Percentiles rank a stretch among this genome's conserved stretches.
Conservation (phyloP, 129 eudicot species). For the Deinandra increscens region DNA sequence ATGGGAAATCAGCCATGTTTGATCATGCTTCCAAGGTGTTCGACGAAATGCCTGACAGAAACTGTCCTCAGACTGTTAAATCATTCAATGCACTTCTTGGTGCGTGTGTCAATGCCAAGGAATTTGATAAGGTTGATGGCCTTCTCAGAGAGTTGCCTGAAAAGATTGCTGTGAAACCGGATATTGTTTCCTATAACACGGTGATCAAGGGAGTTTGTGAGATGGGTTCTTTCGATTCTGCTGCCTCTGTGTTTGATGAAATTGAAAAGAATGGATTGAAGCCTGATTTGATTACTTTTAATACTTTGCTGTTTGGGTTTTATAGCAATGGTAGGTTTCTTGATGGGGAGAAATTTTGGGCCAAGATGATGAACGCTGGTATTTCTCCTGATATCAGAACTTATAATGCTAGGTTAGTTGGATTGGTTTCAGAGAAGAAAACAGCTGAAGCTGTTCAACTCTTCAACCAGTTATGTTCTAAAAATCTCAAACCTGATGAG, state of each 20-base stretch:
- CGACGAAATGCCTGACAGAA: slow-evolving; percentile 61
- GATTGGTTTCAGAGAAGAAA: slow-evolving; percentile 35
- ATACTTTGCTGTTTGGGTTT: slow-evolving; percentile 43
- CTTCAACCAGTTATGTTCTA: slow-evolving; percentile 30
- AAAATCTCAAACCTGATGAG: slow-evolving; percentile 40
- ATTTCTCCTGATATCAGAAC: slow-evolving; percentile 43
- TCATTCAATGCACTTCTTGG: slow-evolving; percentile 61
- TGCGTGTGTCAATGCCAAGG: slow-evolving; percentile 46
- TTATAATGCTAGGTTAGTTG: slow-evolving; percentile 47
- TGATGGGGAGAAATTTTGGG: slow-evolving; percentile 60
- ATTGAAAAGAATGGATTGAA: slow-evolving; percentile 43
- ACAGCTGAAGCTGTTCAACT: slow-evolving; percentile 41
- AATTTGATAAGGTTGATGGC: slow-evolving; percentile 34
- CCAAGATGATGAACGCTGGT: slow-evolving; percentile 27
- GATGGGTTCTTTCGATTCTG: slow-evolving; percentile 43
- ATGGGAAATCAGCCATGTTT: slow-evolving; percentile 53
- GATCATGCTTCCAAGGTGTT: slow-evolving; percentile 61
- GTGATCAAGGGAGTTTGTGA: slow-evolving; percentile 47
- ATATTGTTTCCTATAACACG: slow-evolving; percentile 49
- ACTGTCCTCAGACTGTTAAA: slow-evolving; percentile 37
- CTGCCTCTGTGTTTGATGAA: slow-evolving; percentile 28
- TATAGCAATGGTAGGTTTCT: slow-evolving; percentile 33
- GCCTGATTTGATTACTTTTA: slow-evolving; percentile 44
- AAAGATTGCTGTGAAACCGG: slow-evolving; percentile 32
- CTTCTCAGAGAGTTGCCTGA: slow-evolving; percentile 40